Percentiles rank a stretch among this genome's conserved stretches.
Conservation (phyloP, 1,139 yeast species). For the Zygosaccharomyces pseudobailii region DNA sequence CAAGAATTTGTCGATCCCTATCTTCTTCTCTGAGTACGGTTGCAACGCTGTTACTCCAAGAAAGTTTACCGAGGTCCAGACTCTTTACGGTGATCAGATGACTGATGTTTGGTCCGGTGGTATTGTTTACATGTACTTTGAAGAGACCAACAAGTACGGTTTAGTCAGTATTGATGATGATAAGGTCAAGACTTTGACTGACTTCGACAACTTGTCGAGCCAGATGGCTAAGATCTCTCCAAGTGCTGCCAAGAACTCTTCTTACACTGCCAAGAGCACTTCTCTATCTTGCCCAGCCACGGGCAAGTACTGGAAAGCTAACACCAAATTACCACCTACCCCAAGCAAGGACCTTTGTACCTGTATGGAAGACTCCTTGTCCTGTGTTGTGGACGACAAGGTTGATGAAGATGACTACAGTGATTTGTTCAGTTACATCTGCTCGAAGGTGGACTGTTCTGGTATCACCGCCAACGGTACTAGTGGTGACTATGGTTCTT, state of each 20-base stretch:
- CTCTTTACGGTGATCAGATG: conserved; percentile 58
- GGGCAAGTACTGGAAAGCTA: conserved; percentile 52
- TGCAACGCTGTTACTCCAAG: conserved; percentile 63
- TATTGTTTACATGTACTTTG: conserved; percentile 76
- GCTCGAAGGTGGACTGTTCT: conserved; percentile 47
- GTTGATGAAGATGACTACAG: conserved; percentile 51
- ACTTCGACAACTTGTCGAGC: conserved; percentile 50
- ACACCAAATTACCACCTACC: conserved; percentile 68
- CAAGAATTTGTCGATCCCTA: conserved; percentile 59
- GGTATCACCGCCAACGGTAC: conserved; percentile 61
- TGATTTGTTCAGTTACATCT: conserved; percentile 52
- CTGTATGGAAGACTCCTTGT: conserved; percentile 49
- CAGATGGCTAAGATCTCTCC: conserved; percentile 55
- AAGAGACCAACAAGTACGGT: conserved; percentile 72
- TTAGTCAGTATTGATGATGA: conserved; percentile 53
- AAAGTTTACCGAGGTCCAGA: conserved; percentile 63
- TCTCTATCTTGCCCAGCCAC: conserved; percentile 50
- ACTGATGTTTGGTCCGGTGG: conserved; percentile 86
- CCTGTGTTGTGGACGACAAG: conserved; percentile 49
- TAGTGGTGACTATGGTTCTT: conserved; percentile 58
- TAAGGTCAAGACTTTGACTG: conserved; percentile 56
- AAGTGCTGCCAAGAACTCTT: conserved; percentile 49
- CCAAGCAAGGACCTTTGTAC: conserved; percentile 60
- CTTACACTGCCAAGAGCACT: conserved; percentile 46
- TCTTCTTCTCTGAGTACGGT: conserved; percentile 78